Evolutionary conservation across 805 yeast species (phyloP), one percentile per base, ranked within the genome.

Genomic region (Saccharomycopsis sp.): DNA sequence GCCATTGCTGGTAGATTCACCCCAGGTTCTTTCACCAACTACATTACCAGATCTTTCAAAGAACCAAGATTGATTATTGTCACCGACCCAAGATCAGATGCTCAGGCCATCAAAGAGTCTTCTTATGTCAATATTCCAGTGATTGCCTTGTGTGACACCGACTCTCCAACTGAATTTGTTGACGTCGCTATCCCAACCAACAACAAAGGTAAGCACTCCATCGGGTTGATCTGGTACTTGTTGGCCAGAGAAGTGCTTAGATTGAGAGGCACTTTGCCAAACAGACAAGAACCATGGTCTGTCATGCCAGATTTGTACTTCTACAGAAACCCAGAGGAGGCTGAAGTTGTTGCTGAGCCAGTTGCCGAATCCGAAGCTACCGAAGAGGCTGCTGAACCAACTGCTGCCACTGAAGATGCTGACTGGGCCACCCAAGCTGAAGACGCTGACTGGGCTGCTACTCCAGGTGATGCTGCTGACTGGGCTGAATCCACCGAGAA

Each of bases 261-360:
- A 77, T 82, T 92, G 71, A 84, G 96, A 77, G 98, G 99, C 67
- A 80, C 87, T 65, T 71, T 92, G 59, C 87, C 94, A 66, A 82
- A 84, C 85, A 87, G 99, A 80, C 66, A 83, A 58, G 85, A 92
- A 70, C 80, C 83, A 69, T 92, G 99, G 99, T 74, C 94, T 59
- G 92, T 92, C 67, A 92, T 92, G 98, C 97, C 97, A 70, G 99
- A 92, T 77, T 80, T 92, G 71, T 92, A 88, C 88, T 92, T 92
- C 88, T 92, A 92, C 96, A 92, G 99, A 81, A 96, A 92, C 77
- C 98, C 99, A 65, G 97, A 89, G 77, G 99, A 92, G 75, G 82
- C 83, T 70, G 95, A 86, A 74, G 69, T 68, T 62, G 75, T 77
- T 60, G 77, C 71, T 22, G 77, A 76, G 61, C 73, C 73, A 51